A percentile compares a stretch with the other conserved stretches of the same genome.
Evolutionary conservation across 169 alveolate species (phyloP).

Genomic region (Eimeria mitis): DNA sequence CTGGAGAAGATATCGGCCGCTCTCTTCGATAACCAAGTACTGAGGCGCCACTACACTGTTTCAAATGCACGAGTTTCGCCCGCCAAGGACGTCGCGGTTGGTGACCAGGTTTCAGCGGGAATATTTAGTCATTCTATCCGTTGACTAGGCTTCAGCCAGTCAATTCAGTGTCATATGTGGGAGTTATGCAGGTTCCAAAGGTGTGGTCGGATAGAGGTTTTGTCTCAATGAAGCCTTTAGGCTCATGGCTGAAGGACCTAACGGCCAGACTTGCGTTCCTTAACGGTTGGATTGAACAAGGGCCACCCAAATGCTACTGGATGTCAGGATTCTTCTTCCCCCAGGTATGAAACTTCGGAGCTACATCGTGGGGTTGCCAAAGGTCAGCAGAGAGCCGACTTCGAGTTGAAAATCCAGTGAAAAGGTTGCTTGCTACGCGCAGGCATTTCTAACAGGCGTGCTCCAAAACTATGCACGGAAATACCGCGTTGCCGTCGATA

Average conservation of each 20-base stretch:
- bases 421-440: slow-evolving; percentile 87
- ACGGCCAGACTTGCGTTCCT: slow-evolving; percentile 91
- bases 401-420: slow-evolving; percentile 92
- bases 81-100: background rate
- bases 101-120: background rate
- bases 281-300: slow-evolving; percentile 93
- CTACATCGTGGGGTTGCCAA: background rate
- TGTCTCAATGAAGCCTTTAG: slow-evolving; percentile 94
- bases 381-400: slow-evolving; percentile 83
- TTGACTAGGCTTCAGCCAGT: background rate
- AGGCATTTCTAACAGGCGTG: slow-evolving; percentile 96
- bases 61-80: background rate
- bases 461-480: slow-evolving; percentile 95
- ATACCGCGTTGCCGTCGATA: slow-evolving; percentile 94
- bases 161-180: background rate
- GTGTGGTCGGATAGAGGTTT: slow-evolving; percentile 94
- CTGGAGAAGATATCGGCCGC: slow-evolving; percentile 93
- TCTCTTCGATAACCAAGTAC: slow-evolving; percentile 90
- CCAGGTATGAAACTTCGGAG: slow-evolving; percentile 88
- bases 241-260: slow-evolving; percentile 92
- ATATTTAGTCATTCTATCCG: background rate
- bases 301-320: slow-evolving; percentile 93
- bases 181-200: slow-evolving; percentile 88
- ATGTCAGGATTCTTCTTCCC: slow-evolving; percentile 94
- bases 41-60: background rate